Evolutionary conservation across 495 filamentous ascomycete genomes (phyloP).

Genomic region (Penicillium bialowiezense): DNA sequence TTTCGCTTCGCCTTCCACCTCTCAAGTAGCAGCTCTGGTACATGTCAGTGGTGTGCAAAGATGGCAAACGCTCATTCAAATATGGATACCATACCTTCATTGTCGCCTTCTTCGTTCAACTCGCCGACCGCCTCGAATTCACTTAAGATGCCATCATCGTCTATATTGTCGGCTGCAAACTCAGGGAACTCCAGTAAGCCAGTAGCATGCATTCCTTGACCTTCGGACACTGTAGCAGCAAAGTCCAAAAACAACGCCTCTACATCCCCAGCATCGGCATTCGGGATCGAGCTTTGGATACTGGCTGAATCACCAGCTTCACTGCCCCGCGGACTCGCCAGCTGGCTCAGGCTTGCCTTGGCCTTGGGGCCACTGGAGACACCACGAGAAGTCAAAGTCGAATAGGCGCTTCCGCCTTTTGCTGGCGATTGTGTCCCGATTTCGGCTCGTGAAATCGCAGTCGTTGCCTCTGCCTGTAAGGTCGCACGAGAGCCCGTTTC

Average conservation of each 20-base stretch:
- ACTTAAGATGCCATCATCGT: conserved; percentile 58
- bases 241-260: conserved; percentile 79
- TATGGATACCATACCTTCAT: conserved; percentile 56
- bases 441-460: conserved; percentile 75
- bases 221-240: conserved; percentile 31
- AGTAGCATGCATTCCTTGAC: conserved; percentile 21
- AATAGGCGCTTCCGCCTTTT: conserved; percentile 60
- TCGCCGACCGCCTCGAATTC: conserved; percentile 81
- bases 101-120: conserved; percentile 54
- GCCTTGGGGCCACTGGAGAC: conserved; percentile 34
- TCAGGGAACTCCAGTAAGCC: conserved; percentile 48
- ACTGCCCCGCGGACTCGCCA: conserved; percentile 49
- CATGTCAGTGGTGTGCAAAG: conserved; percentile 5
- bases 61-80: background rate
- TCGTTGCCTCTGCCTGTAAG: conserved; percentile 74
- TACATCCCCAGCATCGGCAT: conserved; percentile 68
- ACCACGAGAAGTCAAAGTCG: conserved; percentile 42
- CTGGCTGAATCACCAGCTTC: conserved; percentile 80
- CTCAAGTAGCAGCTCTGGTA: conserved; percentile 59
- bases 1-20: conserved; percentile 88
- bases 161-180: conserved; percentile 50
- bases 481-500: conserved; percentile 37
- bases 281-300: conserved; percentile 77
- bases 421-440: conserved; percentile 69
- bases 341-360: conserved; percentile 43